phyloP scores from a whole-genome alignment of 2,329 filamentous ascomycete species.

The Zymoseptoria pseudotritici region DNA sequence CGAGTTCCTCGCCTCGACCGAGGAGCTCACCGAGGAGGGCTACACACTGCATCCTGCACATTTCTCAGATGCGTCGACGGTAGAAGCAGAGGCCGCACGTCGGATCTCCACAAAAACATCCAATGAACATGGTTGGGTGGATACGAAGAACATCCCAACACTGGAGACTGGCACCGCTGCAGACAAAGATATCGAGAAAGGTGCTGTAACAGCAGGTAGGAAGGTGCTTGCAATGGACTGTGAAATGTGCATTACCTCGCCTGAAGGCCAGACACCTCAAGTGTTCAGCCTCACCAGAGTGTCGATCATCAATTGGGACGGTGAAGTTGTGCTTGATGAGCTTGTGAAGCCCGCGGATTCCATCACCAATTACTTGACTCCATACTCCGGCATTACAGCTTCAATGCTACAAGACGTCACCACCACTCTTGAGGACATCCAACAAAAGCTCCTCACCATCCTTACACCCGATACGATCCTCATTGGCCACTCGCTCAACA shows the following conservation, averaged over 20 bases:
- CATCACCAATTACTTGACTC: slow-evolving; percentile 89
- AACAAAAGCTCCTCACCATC: slow-evolving; percentile 62
- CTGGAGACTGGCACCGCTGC: slow-evolving; percentile 62
- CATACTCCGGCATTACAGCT: slow-evolving; percentile 77
- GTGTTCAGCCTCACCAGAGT: slow-evolving; percentile 81
- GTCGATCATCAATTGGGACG: slow-evolving; percentile 80
- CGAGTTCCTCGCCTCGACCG: slow-evolving; percentile 62
- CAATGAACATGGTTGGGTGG: slow-evolving; percentile 65
- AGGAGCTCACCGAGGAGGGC: slow-evolving; percentile 74
- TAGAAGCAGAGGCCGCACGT: slow-evolving; percentile 34
- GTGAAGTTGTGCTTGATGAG: slow-evolving; percentile 74
- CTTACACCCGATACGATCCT: slow-evolving; percentile 67
- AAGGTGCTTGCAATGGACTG: slow-evolving; percentile 80
- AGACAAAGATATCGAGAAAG: slow-evolving; percentile 65
- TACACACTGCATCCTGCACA: slow-evolving; percentile 77
- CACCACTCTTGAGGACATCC: slow-evolving; percentile 76
- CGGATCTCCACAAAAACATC: slow-evolving; percentile 41
- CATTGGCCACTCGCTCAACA: slow-evolving; percentile 73
- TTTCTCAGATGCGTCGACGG: slow-evolving; percentile 35
- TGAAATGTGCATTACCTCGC: slow-evolving; percentile 89
- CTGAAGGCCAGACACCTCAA: slow-evolving; percentile 41
- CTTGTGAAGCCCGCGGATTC: slow-evolving; percentile 82
- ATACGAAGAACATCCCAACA: slow-evolving; percentile 57
- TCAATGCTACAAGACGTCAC: slow-evolving; percentile 75
- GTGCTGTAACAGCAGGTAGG: slow-evolving; percentile 76